Evolutionary conservation across 306 rosid genomes (phyloP), one percentile per base, ranked within the genome.

Genomic region (Potentilla sterilis): DNA sequence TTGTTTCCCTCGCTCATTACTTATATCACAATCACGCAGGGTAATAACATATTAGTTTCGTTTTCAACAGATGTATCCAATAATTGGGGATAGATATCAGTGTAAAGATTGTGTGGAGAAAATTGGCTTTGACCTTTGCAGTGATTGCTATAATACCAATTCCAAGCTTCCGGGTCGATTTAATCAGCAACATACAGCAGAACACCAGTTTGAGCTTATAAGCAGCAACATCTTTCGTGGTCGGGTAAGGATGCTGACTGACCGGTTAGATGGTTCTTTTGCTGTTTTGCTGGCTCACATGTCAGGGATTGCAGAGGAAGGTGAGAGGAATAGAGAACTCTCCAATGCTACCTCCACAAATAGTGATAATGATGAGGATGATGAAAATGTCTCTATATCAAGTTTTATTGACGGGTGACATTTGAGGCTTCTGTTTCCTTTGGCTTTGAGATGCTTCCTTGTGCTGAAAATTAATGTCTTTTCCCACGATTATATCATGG

Each of bases 81-180:
- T 93, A 44, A 64, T 79, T 47, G 97, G 98, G 55, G 92, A 93
- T 52, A 89, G 98, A 79, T 89, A 91, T 79, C 82, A 2, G 61
- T 93, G 98, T 82, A 74, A 57, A 70, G 96, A 93, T 78, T 93
- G 98, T 71, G 40, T 67, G 44, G 96, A 93, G 81, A 5, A 0
- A 43, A 13, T 78, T 0, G 98, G 98, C 68, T 93, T 93, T 66
- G 97, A 93, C 81, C 97, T 93, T 47, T 93, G 98, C 66, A 79
- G 88, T 37, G 82, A 85, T 57, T 93, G 98, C 84, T 88, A 87
- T 51, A 88, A 86, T 66, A 79, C 85, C 34, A 54, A 49, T 7
- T 75, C 91, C 68, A 93, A 88, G 88, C 96, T 85, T 83, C 98
- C 96, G 0, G 98, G 98, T 67, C 93, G 97, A 71, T 91, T 93